phyloP scores from a whole-genome alignment of 768 basidiomycete species.

The Podaxis sp. region DNA sequence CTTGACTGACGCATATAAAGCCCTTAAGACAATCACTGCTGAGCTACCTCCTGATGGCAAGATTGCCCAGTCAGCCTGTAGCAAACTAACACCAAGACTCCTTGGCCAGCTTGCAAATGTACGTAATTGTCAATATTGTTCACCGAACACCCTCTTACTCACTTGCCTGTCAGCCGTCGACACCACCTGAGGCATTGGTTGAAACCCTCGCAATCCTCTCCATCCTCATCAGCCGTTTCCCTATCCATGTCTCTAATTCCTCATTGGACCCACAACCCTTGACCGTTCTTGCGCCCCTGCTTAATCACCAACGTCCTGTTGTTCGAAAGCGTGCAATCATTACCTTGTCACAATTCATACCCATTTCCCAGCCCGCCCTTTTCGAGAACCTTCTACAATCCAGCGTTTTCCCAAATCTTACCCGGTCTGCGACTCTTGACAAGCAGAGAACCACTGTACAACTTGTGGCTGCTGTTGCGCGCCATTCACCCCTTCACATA shows the following conservation, averaged over 20 bases:
- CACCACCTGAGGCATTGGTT: conserved; percentile 77
- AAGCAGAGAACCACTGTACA: conserved; percentile 78
- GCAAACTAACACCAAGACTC: conserved; percentile 82
- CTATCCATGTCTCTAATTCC: conserved; percentile 58
- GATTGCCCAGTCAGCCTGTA: conserved; percentile 76
- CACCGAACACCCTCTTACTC: background rate
- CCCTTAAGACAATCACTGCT: conserved; percentile 91
- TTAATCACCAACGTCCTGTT: conserved; percentile 75
- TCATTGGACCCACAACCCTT: conserved; percentile 60
- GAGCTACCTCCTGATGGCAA: conserved; percentile 84
- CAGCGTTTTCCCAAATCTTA: conserved; percentile 61
- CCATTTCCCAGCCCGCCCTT: conserved; percentile 61
- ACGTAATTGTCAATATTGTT: conserved; percentile 19
- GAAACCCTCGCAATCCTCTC: conserved; percentile 85
- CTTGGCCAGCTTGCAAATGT: conserved; percentile 80
- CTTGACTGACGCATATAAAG: conserved; percentile 38
- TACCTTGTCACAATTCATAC: conserved; percentile 82
- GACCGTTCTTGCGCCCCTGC: conserved; percentile 64
- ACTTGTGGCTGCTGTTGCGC: conserved; percentile 76
- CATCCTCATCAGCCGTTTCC: conserved; percentile 85
- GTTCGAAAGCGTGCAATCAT: conserved; percentile 92
- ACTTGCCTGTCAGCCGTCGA: conserved; percentile 48
- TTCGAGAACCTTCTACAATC: conserved; percentile 61
- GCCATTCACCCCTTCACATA: conserved; percentile 69
- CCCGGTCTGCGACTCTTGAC: conserved; percentile 51